A percentile compares a stretch with the other conserved stretches of the same genome.
Conservation (phyloP, 257 asterid species). For the Mentha longifolia region DNA sequence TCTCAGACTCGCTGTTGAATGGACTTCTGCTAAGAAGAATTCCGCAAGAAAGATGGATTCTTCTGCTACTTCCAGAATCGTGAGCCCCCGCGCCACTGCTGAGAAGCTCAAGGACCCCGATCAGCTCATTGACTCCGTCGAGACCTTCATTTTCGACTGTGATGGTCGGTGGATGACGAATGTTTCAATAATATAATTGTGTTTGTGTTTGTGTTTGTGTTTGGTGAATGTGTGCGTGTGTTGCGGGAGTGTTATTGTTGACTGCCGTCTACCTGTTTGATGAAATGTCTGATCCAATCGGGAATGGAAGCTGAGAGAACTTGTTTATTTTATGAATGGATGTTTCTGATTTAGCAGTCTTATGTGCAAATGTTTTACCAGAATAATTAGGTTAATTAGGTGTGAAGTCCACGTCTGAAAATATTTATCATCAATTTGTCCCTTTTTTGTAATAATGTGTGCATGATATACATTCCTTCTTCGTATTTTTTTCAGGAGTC, state of each 20-base stretch:
- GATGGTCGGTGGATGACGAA: constrained; percentile 58
- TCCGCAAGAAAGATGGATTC: constrained; percentile 53
- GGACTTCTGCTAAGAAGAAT: constrained; percentile 45
- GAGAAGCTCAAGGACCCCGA: constrained; percentile 79
- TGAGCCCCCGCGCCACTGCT: constrained; percentile 62
- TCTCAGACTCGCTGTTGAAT: constrained; percentile 45
- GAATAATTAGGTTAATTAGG: not conserved
- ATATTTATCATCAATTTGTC: constrained; percentile 15
- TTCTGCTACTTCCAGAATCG: constrained; percentile 43
- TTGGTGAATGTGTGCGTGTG: not conserved
- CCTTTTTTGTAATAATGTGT: constrained; percentile 7
- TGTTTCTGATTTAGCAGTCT: not conserved
- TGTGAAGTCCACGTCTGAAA: no score
- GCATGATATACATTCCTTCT: not conserved
- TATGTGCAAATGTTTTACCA: not conserved
- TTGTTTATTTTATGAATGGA: not conserved
- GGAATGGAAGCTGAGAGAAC: not conserved
- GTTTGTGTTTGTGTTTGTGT: not conserved
- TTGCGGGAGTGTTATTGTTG: not conserved
- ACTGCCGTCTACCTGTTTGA: constrained; percentile 27
- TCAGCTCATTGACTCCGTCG: constrained; percentile 86
- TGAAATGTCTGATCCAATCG: constrained; percentile 32
- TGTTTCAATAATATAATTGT: not conserved
- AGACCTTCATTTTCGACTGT: constrained; percentile 95
- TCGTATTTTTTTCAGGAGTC: constrained; percentile 64